phyloP scores from a whole-genome alignment of 2,329 filamentous ascomycete species.

The Sporothrix luriei region DNA sequence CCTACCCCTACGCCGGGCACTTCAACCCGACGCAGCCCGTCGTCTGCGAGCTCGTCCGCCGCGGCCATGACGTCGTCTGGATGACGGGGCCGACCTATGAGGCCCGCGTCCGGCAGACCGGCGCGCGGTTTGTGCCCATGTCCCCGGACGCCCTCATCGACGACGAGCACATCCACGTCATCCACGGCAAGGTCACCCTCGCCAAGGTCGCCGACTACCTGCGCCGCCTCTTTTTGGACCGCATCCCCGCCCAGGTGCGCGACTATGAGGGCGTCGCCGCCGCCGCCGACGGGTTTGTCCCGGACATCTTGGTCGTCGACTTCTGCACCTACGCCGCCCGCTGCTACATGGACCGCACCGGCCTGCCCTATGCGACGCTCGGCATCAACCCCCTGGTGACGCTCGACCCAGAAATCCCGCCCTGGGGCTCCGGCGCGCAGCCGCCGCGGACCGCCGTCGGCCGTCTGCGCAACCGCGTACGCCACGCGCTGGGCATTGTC shows the following conservation, averaged over 20 bases:
- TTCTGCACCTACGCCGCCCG: conserved; percentile 34
- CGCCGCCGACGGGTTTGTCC: conserved; percentile 18
- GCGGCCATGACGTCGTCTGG: conserved; percentile 47
- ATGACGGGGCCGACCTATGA: conserved; percentile 44
- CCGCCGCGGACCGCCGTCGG: conserved; percentile 41
- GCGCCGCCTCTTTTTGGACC: conserved; percentile 32
- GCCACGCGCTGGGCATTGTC: conserved; percentile 33
- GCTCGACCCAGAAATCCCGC: conserved; percentile 40
- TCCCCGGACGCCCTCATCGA: conserved; percentile 39
- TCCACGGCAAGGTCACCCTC: conserved; percentile 25
- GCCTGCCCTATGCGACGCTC: conserved; percentile 44
- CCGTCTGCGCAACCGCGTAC: conserved; percentile 40
- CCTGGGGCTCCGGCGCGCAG: conserved; percentile 40
- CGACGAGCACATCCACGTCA: conserved; percentile 29
- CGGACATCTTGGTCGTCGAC: conserved; percentile 35
- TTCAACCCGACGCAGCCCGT: conserved; percentile 48
- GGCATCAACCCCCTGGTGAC: conserved; percentile 46
- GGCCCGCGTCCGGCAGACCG: conserved; percentile 42
- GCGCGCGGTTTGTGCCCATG: conserved; percentile 44
- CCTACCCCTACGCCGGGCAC: conserved; percentile 47
- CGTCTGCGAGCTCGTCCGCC: conserved; percentile 44
- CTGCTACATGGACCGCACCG: conserved; percentile 34
- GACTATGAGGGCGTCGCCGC: conserved; percentile 30
- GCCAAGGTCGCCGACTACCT: conserved; percentile 31
- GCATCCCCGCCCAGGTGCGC: conserved; percentile 33